Percentiles rank a stretch among this genome's conserved stretches.
These are phyloP conservation scores for Nemania sp. DNA, from an alignment of 2,329 filamentous ascomycete genomes.

Conservation along the genomic window DNA sequence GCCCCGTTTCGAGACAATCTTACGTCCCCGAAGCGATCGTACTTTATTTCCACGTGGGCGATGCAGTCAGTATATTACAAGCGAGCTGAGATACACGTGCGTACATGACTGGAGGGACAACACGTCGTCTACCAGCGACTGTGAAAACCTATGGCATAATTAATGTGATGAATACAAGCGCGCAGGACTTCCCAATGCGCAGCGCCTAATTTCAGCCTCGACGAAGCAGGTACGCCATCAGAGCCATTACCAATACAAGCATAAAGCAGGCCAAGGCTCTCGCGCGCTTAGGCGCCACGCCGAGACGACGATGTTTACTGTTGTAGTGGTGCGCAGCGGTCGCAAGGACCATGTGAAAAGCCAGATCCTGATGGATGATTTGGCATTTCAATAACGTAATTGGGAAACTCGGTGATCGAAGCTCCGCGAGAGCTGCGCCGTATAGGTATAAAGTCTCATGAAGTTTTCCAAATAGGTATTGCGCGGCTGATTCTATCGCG, in stretches of 20 bases:
- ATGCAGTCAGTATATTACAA: neutral
- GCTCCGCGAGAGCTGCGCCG: neutral
- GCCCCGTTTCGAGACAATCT: neutral
- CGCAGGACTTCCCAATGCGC: neutral
- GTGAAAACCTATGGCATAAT: too few species aligned
- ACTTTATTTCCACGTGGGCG: conserved; percentile 3
- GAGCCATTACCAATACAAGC: neutral
- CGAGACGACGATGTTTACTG: conserved; percentile 18
- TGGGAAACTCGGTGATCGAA: neutral
- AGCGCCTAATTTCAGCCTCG: neutral
- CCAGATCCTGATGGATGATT: neutral
- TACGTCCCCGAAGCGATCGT: neutral
- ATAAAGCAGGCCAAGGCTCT: conserved; percentile 10
- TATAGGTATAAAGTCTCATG: neutral
- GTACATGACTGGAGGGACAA: neutral
- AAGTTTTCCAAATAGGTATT: neutral
- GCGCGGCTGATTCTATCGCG: neutral
- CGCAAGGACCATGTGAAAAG: too few species aligned
- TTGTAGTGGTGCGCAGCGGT: neutral
- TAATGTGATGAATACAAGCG: too few species aligned
- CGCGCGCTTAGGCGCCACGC: neutral
- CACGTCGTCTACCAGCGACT: neutral
- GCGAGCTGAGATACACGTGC: neutral
- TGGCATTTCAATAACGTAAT: conserved; percentile 6
- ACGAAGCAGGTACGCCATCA: neutral